phyloP scores from a whole-genome alignment of 306 rosid species.

The Trichosanthes truncata region DNA sequence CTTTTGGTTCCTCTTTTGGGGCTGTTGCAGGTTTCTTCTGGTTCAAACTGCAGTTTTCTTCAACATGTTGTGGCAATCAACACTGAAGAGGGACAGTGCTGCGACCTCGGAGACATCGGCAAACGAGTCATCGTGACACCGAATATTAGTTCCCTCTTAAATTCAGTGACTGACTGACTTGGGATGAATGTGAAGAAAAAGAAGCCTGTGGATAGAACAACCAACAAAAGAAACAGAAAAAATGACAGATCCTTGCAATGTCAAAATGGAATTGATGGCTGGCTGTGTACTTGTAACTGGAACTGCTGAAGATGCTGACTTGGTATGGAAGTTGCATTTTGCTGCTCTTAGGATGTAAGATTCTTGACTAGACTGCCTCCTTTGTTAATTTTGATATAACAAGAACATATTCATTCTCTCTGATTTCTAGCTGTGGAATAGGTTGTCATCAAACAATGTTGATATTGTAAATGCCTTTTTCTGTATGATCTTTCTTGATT shows the following conservation, averaged over 20 bases:
- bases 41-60: conserved; percentile 32
- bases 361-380: background rate
- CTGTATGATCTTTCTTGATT: background rate
- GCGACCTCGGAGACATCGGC: conserved; percentile 44
- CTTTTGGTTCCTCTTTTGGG: background rate
- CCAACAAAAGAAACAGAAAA: background rate
- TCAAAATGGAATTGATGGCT: background rate
- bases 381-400: background rate
- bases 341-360: background rate
- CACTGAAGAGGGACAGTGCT: conserved; percentile 28
- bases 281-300: background rate
- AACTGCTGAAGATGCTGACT: background rate
- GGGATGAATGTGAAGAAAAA: conserved; percentile 6
- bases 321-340: background rate
- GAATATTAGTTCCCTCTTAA: conserved; percentile 34
- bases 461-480: background rate
- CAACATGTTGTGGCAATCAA: conserved; percentile 60
- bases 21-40: conserved; percentile 60
- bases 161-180: conserved; percentile 10
- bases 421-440: background rate
- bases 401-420: background rate
- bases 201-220: background rate
- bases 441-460: background rate
- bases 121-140: conserved; percentile 40
- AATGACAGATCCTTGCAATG: background rate